These are phyloP conservation scores for Vigna radiata DNA, from an alignment of 306 rosid genomes.

Conservation along the genomic window DNA sequence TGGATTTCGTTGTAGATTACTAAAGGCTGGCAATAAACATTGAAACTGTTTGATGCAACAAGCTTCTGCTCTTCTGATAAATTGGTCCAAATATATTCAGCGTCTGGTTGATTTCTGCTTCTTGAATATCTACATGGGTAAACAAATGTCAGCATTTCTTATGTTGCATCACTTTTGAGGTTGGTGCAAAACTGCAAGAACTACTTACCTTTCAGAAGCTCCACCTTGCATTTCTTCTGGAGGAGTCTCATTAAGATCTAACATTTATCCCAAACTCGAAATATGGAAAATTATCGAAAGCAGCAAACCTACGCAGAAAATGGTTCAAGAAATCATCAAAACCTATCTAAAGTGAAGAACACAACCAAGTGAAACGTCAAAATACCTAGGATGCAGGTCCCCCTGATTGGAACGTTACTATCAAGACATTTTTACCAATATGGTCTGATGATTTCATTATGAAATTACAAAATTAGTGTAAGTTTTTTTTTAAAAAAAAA, in stretches of 20 bases:
- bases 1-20: constrained; percentile 67
- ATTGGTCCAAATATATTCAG: constrained; percentile 52
- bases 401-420: too few species aligned
- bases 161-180: neutral
- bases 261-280: constrained; percentile 31
- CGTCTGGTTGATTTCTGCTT: constrained; percentile 40
- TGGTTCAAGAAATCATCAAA: constrained; percentile 37
- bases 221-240: constrained; percentile 54
- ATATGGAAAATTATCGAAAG: constrained; percentile 18
- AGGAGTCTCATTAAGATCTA: constrained; percentile 33
- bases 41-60: constrained; percentile 72
- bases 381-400: too few species aligned
- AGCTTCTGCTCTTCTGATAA: constrained; percentile 72
- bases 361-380: too few species aligned
- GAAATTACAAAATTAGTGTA: too few species aligned
- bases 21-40: constrained; percentile 82
- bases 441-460: too few species aligned
- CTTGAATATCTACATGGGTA: constrained; percentile 43
- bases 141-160: constrained; percentile 36
- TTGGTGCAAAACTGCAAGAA: neutral
- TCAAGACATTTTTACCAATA: too few species aligned
- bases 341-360: neutral
- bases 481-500: too few species aligned
- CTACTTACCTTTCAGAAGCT: constrained; percentile 54
- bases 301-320: constrained; percentile 45